These are phyloP conservation scores for Chlorella vulgaris DNA, from an alignment of 139 green algal species.

Conservation along the genomic window DNA sequence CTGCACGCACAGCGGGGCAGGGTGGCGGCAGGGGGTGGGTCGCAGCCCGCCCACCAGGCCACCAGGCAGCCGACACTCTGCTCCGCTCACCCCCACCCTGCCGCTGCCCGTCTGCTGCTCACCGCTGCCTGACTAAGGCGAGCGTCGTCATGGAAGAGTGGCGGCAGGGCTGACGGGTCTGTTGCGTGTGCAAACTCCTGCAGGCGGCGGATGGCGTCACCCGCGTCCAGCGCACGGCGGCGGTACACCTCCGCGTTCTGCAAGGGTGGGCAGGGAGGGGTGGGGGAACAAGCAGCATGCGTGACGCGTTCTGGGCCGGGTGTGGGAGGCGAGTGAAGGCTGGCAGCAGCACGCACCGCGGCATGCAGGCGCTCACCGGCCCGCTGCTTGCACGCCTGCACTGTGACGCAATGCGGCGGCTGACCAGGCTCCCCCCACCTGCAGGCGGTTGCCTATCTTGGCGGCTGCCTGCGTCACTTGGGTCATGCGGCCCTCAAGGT, in stretches of 20 bases:
- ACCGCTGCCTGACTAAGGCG: slow-evolving; percentile 61
- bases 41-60: not conserved
- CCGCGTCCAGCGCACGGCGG: slow-evolving; percentile 43
- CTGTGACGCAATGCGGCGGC: too few relatives aligned
- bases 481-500: slow-evolving; percentile 55
- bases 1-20: slow-evolving; percentile 15
- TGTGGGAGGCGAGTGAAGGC: too few relatives aligned
- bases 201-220: slow-evolving; percentile 47
- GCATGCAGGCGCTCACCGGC: too few relatives aligned
- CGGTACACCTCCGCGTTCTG: slow-evolving; percentile 50
- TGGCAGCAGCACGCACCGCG: too few relatives aligned
- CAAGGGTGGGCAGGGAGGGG: not conserved
- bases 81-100: not conserved
- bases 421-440: slow-evolving; percentile 45
- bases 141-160: slow-evolving; percentile 60
- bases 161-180: slow-evolving; percentile 52
- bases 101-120: slow-evolving; percentile 15
- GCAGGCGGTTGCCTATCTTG: slow-evolving; percentile 56
- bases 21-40: not conserved
- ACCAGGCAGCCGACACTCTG: not conserved
- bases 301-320: too few relatives aligned
- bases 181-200: slow-evolving; percentile 47
- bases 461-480: slow-evolving; percentile 54
- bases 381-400: too few relatives aligned
- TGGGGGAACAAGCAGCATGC: not conserved